Conservation (phyloP, 1,284 basidiomycete species). For the Papiliotrema laurentii region DNA sequence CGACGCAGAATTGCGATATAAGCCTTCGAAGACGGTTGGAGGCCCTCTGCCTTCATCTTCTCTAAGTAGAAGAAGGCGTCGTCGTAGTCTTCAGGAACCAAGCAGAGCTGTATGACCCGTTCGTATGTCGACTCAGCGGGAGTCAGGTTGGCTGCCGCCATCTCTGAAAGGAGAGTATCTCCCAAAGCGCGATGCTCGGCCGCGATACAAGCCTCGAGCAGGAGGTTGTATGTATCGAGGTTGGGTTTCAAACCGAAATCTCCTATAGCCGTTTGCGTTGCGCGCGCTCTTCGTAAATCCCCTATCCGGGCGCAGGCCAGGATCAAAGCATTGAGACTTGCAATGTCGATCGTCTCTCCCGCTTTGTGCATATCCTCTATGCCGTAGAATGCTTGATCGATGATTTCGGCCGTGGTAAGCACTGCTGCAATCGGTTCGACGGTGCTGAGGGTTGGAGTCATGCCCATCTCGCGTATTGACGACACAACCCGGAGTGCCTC, state of each 20-base stretch:
- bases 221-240: conserved; percentile 63
- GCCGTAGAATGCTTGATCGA: conserved; percentile 64
- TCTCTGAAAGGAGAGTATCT: conserved; percentile 36
- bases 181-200: conserved; percentile 32
- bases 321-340: conserved; percentile 63
- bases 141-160: conserved; percentile 43
- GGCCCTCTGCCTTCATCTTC: conserved; percentile 67
- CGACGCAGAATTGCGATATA: conserved; percentile 62
- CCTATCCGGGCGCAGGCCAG: conserved; percentile 58
- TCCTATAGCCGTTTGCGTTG: conserved; percentile 62
- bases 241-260: conserved; percentile 59
- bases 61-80: conserved; percentile 84
- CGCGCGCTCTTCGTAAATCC: conserved; percentile 71
- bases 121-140: conserved; percentile 62
- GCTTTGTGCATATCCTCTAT: conserved; percentile 60
- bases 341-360: conserved; percentile 56
- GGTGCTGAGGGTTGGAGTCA: conserved; percentile 28
- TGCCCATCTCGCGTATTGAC: conserved; percentile 28
- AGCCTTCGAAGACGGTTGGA: conserved; percentile 55
- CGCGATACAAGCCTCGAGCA: conserved; percentile 61
- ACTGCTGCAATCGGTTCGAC: conserved; percentile 52
- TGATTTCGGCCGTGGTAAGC: conserved; percentile 54
- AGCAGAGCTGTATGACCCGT: conserved; percentile 61
- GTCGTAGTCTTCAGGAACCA: conserved; percentile 69
- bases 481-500: conserved; percentile 38